Base-by-base conservation (phyloP, 2,329 filamentous ascomycete genomes). In the Cryphonectria carpinicola region DNA sequence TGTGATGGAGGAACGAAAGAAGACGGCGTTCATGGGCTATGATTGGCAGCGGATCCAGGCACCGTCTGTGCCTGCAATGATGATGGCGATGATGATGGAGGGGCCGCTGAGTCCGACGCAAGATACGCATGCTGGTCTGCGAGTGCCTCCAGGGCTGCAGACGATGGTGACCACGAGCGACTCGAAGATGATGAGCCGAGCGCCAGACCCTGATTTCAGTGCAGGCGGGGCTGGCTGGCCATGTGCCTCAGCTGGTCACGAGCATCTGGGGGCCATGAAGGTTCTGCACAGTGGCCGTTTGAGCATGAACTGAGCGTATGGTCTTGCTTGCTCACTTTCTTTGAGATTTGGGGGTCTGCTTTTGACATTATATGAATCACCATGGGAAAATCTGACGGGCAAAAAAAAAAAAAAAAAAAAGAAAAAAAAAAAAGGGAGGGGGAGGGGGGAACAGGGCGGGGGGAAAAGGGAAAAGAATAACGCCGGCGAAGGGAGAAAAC, bases 21-120 rank as follows among this genome's bases (percentile, higher is more conserved):
- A 87, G 78, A 92, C 88, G 37, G 94, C 94, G 0, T 98, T 98
- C 80, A 81, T 97, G 72, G 95, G 95, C 0, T 99, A 99, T 79
- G 93, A 92, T 1, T 98, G 96, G 85, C 88, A 90, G 17, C 84
- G 90, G 63, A 84, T 84, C 69, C 73, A 72, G 66, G 70, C 71
- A 19, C 64, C 61, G 46, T 67, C 67, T 54, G 32, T n/a, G 13
- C 32, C 32, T 17, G 46, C 10, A 28, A 35, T 56, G 14, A 37
- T 41, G 49, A 68, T 43, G 14, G n/a, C 37, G 46, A 68, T 52
- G 52, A 67, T 19, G 41, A 54, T 3, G 58, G 28, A 19, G 39
- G 35, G 5, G 32, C 13, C 62, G 11, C 13, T 49, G 49, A 13
- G 22, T 25, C 46, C 46, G 28, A 19, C 43, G 54, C 41, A 49